phyloP scores from a whole-genome alignment of 2,329 filamentous ascomycete species.

The Coniosporium tulheliwenetii region DNA sequence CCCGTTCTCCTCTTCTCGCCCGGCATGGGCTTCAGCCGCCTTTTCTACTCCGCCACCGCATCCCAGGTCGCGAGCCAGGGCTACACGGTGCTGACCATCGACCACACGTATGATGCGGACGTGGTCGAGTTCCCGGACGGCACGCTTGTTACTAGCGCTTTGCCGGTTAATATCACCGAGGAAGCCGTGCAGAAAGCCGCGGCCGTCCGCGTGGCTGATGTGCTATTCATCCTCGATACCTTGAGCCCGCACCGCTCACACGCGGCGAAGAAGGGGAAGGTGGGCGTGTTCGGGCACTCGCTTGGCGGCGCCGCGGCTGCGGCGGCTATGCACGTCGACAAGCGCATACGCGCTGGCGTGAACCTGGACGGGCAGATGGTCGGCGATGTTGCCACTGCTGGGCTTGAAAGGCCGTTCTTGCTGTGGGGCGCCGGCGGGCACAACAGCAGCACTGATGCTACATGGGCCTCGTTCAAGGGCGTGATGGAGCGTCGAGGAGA shows the following conservation, averaged over 20 bases:
- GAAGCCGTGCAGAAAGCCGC: constrained; percentile 2
- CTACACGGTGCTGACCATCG: constrained; percentile 30
- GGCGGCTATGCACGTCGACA: constrained; percentile 14
- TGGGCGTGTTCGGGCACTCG: constrained; percentile 21
- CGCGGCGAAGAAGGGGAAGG: constrained; percentile 9
- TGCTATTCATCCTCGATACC: constrained; percentile 21
- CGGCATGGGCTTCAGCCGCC: constrained; percentile 26
- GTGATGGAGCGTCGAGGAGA: constrained; percentile 6
- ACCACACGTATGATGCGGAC: constrained; percentile 31
- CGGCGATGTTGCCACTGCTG: not conserved
- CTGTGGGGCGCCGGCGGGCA: constrained; percentile 5
- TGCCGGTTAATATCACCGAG: constrained; percentile 1
- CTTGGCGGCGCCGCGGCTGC: constrained; percentile 20
- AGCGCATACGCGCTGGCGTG: constrained; percentile 20
- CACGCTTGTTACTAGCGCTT: constrained; percentile 9
- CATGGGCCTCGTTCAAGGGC: constrained; percentile 4
- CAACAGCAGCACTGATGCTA: constrained; percentile 4
- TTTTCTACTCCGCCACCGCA: constrained; percentile 28
- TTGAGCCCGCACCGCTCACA: constrained; percentile 7
- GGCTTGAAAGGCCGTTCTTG: constrained; percentile 4
- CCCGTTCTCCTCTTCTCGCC: constrained; percentile 26
- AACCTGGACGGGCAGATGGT: constrained; percentile 22
- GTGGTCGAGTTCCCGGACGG: constrained; percentile 33
- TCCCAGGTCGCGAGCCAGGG: constrained; percentile 31
- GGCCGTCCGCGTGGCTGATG: constrained; percentile 13